Percentiles rank a stretch among this genome's conserved stretches.
phyloP scores from a whole-genome alignment of 306 rosid species.

The Herpetospermum pedunculosum region DNA sequence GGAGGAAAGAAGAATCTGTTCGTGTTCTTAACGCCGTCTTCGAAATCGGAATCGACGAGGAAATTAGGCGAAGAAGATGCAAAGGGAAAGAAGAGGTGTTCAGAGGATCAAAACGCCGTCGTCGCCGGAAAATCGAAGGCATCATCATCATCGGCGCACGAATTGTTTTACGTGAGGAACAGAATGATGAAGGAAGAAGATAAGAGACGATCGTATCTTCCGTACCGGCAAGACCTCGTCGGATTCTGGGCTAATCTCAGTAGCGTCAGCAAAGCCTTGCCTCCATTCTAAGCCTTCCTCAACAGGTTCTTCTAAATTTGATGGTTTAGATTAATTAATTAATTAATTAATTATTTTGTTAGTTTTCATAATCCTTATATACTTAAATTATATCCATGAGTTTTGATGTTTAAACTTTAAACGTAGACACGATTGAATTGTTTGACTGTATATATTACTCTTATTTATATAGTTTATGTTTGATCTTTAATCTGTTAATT shows the following conservation, averaged over 20 bases:
- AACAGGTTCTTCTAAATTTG: background rate
- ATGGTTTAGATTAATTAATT: background rate
- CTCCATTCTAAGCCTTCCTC: constrained; percentile 16
- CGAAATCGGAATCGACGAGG: constrained; percentile 20
- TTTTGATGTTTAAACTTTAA: constrained; percentile 2
- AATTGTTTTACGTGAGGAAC: constrained; percentile 40
- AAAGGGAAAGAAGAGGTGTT: constrained; percentile 5
- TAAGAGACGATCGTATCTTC: constrained; percentile 51
- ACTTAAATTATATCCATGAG: background rate
- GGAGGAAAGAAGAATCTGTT: constrained; percentile 43
- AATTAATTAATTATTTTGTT: no score
- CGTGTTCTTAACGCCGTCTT: constrained; percentile 38
- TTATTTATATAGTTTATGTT: background rate
- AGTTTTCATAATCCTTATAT: background rate
- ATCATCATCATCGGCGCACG: constrained; percentile 40
- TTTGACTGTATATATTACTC: background rate
- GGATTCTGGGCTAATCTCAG: constrained; percentile 44
- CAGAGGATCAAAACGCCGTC: background rate
- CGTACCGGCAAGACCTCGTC: constrained; percentile 57
- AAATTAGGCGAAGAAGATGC: constrained; percentile 4
- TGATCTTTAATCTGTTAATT: background rate
- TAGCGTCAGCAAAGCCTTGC: constrained; percentile 31
- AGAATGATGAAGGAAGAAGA: constrained; percentile 29
- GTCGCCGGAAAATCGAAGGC: background rate
- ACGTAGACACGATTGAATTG: background rate